Evolutionary conservation across 169 alveolate species (phyloP).

Genomic region (Cryptosporidium andersoni): DNA sequence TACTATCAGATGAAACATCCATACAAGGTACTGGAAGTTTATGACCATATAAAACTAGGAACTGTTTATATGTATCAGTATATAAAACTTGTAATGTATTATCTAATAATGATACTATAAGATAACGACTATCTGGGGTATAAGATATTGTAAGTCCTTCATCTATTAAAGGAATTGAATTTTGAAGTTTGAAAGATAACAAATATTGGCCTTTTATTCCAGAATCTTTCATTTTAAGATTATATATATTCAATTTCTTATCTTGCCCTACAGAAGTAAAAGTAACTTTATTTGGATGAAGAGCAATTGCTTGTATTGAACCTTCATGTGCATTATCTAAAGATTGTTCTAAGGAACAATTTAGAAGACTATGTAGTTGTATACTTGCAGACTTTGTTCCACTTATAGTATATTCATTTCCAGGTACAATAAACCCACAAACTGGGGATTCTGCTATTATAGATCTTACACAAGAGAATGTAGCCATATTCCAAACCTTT

Average conservation of each 20-base stretch:
- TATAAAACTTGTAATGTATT: conserved; percentile 80
- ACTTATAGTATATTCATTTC: conserved; percentile 73
- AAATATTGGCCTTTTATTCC: background rate
- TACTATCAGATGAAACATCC: conserved; percentile 81
- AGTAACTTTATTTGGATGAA: conserved; percentile 54
- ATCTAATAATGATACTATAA: conserved; percentile 83
- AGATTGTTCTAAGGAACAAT: conserved; percentile 72
- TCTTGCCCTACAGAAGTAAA: conserved; percentile 80
- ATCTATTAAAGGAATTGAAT: conserved; percentile 65
- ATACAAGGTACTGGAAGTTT: conserved; percentile 85
- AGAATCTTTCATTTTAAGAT: conserved; percentile 36
- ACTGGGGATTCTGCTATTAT: conserved; percentile 73
- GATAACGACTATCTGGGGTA: conserved; percentile 78
- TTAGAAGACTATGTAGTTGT: conserved; percentile 73
- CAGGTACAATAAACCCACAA: conserved; percentile 72
- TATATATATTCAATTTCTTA: conserved; percentile 75
- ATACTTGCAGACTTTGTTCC: conserved; percentile 74
- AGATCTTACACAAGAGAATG: conserved; percentile 74
- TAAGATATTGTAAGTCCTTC: conserved; percentile 70
- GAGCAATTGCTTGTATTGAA: conserved; percentile 71
- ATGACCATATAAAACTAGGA: conserved; percentile 87
- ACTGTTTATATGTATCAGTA: conserved; percentile 82
- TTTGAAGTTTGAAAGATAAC: background rate
- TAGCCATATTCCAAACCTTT: conserved; percentile 78
- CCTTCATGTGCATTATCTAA: conserved; percentile 74